Conservation (phyloP, 768 basidiomycete genomes). For the Russula sp. region DNA sequence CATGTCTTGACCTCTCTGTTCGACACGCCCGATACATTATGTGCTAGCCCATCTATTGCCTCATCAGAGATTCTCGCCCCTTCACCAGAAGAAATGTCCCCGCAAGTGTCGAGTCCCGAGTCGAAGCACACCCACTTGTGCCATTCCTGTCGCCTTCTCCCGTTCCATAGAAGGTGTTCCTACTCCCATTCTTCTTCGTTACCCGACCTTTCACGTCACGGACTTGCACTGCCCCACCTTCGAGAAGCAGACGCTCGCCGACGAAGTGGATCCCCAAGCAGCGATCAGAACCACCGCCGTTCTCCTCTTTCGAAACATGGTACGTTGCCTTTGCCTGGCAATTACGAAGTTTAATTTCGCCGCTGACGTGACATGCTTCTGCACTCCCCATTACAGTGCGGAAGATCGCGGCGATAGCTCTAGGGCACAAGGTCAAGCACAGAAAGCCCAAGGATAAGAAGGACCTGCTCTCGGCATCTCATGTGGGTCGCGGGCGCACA, state of each 20-base stretch:
- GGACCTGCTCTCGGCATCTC: neutral
- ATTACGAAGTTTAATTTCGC: neutral
- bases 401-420: neutral
- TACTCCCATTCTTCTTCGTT: neutral
- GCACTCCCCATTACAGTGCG: neutral
- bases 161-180: neutral
- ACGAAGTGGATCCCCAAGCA: neutral
- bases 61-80: neutral
- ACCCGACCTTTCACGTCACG: neutral
- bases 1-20: neutral
- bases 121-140: neutral
- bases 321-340: neutral
- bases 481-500: constrained; percentile 34
- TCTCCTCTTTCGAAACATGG: neutral
- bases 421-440: neutral
- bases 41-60: neutral
- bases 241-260: neutral
- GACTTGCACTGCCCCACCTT: neutral
- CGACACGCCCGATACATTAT: neutral
- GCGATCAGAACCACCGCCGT: neutral
- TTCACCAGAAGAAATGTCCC: neutral
- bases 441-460: neutral
- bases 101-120: neutral
- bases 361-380: neutral
- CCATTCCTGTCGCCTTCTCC: neutral